Evolutionary conservation across 2,329 filamentous ascomycete species (phyloP).

Genomic region (Onygenales sp.): DNA sequence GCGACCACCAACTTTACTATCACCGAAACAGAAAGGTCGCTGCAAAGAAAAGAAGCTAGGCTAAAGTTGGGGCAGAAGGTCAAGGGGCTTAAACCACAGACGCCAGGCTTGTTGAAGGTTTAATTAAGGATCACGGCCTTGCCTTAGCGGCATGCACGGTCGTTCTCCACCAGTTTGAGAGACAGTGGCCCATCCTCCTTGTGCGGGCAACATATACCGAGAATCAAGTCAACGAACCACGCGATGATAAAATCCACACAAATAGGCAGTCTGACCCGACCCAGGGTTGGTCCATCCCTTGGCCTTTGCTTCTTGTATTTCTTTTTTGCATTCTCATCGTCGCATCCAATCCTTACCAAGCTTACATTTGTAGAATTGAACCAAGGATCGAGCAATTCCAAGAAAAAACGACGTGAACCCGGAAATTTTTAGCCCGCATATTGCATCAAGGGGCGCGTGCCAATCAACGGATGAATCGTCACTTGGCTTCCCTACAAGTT

Average conservation of each 20-base stretch:
- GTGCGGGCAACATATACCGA: neutral
- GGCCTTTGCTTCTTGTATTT: no score
- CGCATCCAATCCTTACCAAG: no score
- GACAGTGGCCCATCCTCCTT: neutral
- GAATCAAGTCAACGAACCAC: no score
- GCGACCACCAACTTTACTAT: neutral
- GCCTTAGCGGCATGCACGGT: conserved; percentile 16
- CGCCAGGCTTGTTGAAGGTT: conserved; percentile 18
- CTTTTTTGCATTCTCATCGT: no score
- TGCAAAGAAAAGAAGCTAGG: neutral
- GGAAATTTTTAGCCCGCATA: no score
- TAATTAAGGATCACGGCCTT: conserved; percentile 29
- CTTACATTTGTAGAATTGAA: no score
- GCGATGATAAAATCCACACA: neutral
- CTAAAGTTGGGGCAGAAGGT: neutral
- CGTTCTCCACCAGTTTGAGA: conserved; percentile 3
- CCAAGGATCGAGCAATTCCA: no score
- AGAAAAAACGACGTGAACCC: no score
- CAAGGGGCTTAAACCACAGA: neutral
- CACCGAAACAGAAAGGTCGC: neutral
- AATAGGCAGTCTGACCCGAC: neutral
- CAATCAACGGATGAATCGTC: no score
- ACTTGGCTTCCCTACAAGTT: no score
- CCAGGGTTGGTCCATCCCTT: neutral
- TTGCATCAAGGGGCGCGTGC: no score